A percentile compares a stretch with the other conserved stretches of the same genome.
Evolutionary conservation across 2,329 filamentous ascomycete genomes (phyloP).

Genomic region (Leptographium lundbergii): DNA sequence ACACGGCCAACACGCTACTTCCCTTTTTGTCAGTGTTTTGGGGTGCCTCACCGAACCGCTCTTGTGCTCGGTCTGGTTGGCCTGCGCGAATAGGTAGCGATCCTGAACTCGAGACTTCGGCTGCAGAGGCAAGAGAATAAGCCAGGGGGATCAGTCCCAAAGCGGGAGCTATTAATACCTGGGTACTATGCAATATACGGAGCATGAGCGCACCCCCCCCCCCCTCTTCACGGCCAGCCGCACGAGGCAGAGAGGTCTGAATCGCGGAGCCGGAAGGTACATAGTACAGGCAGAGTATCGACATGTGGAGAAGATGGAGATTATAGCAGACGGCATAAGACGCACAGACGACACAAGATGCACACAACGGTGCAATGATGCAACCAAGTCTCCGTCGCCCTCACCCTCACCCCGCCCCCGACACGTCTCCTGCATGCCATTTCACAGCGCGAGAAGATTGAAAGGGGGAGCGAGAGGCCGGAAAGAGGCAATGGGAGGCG

Average conservation of each 20-base stretch:
- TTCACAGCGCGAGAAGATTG: no score
- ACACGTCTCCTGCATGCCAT: no score
- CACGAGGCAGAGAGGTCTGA: slow-evolving; percentile 3
- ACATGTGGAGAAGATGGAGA: background rate
- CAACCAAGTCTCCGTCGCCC: background rate
- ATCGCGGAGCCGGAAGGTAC: background rate
- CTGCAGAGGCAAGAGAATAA: background rate
- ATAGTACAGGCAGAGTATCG: background rate
- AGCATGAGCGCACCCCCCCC: no score
- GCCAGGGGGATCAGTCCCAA: background rate
- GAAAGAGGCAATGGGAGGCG: background rate
- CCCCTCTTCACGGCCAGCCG: background rate
- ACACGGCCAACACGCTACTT: background rate
- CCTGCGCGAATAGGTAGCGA: background rate
- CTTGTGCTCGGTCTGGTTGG: background rate
- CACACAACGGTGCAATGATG: slow-evolving; percentile 1
- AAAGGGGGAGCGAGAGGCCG: background rate
- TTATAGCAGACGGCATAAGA: background rate
- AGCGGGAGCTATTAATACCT: background rate
- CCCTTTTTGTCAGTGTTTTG: background rate
- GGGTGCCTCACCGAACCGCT: background rate
- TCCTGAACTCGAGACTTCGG: background rate
- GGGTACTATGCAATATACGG: no score
- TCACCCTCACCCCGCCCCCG: background rate
- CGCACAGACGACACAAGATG: slow-evolving; percentile 1